Evolutionary conservation across 164 flowering plant species (phyloP), one percentile per base, ranked within the genome.

Genomic region (Piper betle): DNA sequence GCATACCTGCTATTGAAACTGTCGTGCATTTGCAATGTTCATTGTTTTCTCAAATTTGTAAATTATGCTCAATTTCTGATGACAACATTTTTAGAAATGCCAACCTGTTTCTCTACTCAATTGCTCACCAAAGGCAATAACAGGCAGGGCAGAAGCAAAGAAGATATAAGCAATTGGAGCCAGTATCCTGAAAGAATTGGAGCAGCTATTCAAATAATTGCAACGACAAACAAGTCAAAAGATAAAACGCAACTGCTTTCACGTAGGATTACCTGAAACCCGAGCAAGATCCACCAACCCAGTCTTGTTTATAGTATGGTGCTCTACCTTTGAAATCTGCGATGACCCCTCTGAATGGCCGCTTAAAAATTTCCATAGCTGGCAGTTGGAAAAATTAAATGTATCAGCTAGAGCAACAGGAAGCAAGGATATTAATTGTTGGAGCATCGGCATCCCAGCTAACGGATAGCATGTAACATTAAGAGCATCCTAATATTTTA

Each of bases 71-170:
- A 25, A 25, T 2, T 33, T 15, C 6, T 25, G 33, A 55, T 33
- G 25, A 39, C 39, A 33, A 25, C 15, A 7, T 16, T 38, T 25
- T 55, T n/a, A 39, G 38, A 41, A 18, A 39, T 5, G 18, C 70
- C 15, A 38, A 80, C 86, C 82, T 75, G 86, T 82, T 63, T 77
- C 82, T 58, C 80, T 75, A 58, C 68, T 73, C 55, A 82, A 62
- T 60, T 82, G 86, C 60, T 78, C 84, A n/a, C 86, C 86, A 65
- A 82, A 82, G 3, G 86, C 83, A 66, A 82, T 79, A 55, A 80
- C 86, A 4, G 86, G 86, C 63, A 82, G 77, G 15, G 86, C 80
- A 59, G 86, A 82, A 33, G 84, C 81, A 68, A 82, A 82, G 72
- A 82, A 82, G 53, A 82, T 77, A 53, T 77, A 82, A 1, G 72